A percentile compares a stretch with the other conserved stretches of the same genome.
These are phyloP conservation scores for Pyrus pyrifolia DNA, from an alignment of 306 rosid species.

Conservation along the genomic window DNA sequence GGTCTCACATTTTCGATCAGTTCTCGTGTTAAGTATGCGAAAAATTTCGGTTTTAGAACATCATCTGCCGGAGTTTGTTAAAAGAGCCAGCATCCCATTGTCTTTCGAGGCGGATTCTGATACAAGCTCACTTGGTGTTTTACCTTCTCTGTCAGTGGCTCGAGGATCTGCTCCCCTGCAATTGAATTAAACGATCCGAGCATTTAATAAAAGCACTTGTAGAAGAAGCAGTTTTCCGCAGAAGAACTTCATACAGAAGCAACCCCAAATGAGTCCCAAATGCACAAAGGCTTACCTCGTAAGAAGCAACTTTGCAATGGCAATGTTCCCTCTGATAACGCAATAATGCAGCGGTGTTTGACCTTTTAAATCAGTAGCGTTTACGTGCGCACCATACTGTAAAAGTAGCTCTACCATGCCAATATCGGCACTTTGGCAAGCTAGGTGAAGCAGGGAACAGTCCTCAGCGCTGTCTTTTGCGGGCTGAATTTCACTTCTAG, in stretches of 20 bases:
- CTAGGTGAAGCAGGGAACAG: conserved; percentile 64
- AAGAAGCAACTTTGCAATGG: conserved; percentile 50
- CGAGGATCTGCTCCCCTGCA: conserved; percentile 61
- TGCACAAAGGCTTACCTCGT: conserved; percentile 31
- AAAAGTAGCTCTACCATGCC: conserved; percentile 79
- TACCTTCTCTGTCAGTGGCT: conserved; percentile 45
- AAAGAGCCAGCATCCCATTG: conserved; percentile 35
- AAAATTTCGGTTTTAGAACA: background rate
- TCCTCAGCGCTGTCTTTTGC: conserved; percentile 29
- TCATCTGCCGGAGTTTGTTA: conserved; percentile 34
- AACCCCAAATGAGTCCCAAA: background rate
- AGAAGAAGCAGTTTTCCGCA: background rate
- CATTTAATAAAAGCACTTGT: background rate
- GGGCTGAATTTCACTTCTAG: conserved; percentile 28
- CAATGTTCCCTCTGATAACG: conserved; percentile 33
- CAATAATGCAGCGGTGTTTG: conserved; percentile 65
- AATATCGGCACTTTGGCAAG: conserved; percentile 56
- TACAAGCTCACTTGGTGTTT: conserved; percentile 46
- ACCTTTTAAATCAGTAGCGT: conserved; percentile 50
- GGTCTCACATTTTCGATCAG: background rate
- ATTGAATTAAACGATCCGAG: background rate
- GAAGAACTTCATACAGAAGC: background rate
- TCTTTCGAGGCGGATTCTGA: conserved; percentile 27
- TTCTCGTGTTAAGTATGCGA: background rate
- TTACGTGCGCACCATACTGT: conserved; percentile 66